Conservation (phyloP, 768 basidiomycete genomes). For the Hygrocybe coccinea region DNA sequence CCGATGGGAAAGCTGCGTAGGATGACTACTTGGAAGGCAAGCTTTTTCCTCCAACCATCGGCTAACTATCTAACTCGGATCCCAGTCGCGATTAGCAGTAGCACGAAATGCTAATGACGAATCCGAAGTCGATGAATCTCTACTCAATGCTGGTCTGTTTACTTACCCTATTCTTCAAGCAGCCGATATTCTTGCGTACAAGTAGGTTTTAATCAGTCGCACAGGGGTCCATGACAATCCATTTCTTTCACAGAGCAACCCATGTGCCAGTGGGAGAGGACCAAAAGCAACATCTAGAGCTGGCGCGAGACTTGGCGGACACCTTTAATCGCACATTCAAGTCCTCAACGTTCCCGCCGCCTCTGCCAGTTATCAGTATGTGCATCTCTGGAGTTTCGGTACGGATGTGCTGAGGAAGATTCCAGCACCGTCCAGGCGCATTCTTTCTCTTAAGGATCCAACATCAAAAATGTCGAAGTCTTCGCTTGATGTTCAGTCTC, state of each 20-base stretch:
- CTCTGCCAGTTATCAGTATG: slow-evolving; percentile 71
- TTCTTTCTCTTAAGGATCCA: slow-evolving; percentile 84
- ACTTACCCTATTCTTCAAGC: slow-evolving; percentile 93
- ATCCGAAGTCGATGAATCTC: slow-evolving; percentile 73
- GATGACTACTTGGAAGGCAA: slow-evolving; percentile 97
- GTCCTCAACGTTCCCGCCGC: slow-evolving; percentile 59
- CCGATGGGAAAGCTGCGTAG: slow-evolving; percentile 76
- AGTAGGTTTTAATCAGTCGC: slow-evolving; percentile 38
- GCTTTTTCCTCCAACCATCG: slow-evolving; percentile 10
- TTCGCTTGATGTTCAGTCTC: slow-evolving; percentile 66
- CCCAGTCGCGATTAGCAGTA: slow-evolving; percentile 68
- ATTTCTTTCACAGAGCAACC: slow-evolving; percentile 54
- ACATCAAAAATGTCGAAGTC: slow-evolving; percentile 95
- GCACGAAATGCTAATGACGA: slow-evolving; percentile 70
- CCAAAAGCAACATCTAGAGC: slow-evolving; percentile 90
- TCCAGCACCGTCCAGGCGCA: slow-evolving; percentile 71
- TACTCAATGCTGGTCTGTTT: slow-evolving; percentile 80
- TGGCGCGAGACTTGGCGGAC: slow-evolving; percentile 78
- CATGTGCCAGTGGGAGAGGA: slow-evolving; percentile 97
- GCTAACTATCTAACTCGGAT: not conserved
- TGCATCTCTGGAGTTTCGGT: slow-evolving; percentile 5
- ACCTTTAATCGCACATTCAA: slow-evolving; percentile 72
- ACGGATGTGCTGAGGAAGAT: not conserved
- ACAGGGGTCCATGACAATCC: not conserved
- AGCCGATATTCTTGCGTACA: slow-evolving; percentile 85